Percentiles rank a stretch among this genome's conserved stretches.
phyloP scores from a whole-genome alignment of 345 rosid genomes.

The Atalantia buxifolia region DNA sequence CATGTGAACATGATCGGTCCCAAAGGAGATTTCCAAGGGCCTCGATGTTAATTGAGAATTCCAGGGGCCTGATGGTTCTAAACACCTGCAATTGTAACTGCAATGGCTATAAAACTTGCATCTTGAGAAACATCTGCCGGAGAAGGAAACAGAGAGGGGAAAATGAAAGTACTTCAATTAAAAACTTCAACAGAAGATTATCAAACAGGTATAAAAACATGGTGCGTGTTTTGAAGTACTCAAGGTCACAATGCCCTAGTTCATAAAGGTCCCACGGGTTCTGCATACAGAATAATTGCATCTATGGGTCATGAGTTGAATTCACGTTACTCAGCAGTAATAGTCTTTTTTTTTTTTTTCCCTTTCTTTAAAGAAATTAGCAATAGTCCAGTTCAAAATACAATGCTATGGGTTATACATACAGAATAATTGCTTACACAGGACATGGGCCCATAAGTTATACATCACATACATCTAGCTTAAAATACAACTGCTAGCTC shows the following conservation, averaged over 20 bases:
- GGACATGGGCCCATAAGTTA: no score
- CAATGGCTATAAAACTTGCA: conserved; percentile 9
- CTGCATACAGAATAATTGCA: background rate
- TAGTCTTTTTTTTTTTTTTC: no score
- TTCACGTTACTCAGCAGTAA: background rate
- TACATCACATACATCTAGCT: background rate
- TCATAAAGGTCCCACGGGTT: background rate
- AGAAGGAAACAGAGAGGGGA: background rate
- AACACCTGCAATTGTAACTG: background rate
- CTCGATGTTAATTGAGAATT: background rate
- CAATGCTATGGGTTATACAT: no score
- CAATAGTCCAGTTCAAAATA: no score
- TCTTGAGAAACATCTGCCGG: conserved; percentile 3
- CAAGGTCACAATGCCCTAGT: background rate
- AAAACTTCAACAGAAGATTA: background rate
- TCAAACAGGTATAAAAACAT: background rate
- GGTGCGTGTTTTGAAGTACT: background rate
- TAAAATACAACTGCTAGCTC: background rate
- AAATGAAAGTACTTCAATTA: background rate
- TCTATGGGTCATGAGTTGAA: background rate
- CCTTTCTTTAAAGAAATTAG: no score
- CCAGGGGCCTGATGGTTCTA: background rate
- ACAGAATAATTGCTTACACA: no score
- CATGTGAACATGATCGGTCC: no score
- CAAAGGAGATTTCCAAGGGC: background rate